Percentiles rank a stretch among this genome's conserved stretches.
Conservation (phyloP, 768 basidiomycete genomes). For the Panaeolus cyanescens region DNA sequence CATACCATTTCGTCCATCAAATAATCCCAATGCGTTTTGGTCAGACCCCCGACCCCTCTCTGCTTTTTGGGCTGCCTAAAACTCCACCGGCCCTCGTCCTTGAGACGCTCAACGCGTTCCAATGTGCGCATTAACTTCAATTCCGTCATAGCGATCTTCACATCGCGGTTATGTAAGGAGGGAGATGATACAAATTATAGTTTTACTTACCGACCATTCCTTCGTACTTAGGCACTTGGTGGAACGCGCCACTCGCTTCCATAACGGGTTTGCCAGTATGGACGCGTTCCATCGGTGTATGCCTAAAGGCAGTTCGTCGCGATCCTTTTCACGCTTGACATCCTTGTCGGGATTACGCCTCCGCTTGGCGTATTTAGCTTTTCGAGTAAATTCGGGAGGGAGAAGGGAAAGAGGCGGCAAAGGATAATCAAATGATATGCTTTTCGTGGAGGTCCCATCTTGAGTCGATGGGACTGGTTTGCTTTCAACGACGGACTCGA, state of each 20-base stretch:
- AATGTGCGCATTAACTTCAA: conserved; percentile 76
- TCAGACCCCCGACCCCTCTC: conserved; percentile 68
- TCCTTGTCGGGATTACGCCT: conserved; percentile 50
- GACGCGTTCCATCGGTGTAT: conserved; percentile 72
- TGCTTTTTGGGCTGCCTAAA: conserved; percentile 96
- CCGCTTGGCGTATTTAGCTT: conserved; percentile 35
- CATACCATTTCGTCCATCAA: conserved; percentile 94
- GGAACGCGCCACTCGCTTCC: conserved; percentile 67
- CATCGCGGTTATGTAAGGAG: conserved; percentile 3
- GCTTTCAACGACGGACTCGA: conserved; percentile 8
- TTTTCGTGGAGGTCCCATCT: background rate
- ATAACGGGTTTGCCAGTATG: conserved; percentile 77
- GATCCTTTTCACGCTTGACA: conserved; percentile 48
- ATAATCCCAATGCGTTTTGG: conserved; percentile 94
- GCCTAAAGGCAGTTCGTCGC: conserved; percentile 65
- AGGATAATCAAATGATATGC: conserved; percentile 36
- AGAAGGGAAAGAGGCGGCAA: conserved; percentile 57
- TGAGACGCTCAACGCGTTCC: conserved; percentile 83
- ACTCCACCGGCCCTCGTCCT: conserved; percentile 82
- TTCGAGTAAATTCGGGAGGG: conserved; percentile 52
- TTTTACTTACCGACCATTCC: conserved; percentile 78
- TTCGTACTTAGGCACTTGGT: conserved; percentile 77
- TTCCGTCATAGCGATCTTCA: conserved; percentile 78
- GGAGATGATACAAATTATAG: background rate
- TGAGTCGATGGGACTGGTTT: background rate